Percentiles rank a stretch among this genome's conserved stretches.
These are phyloP conservation scores for Claviceps pazoutovae DNA, from an alignment of 2,329 filamentous ascomycete genomes.

Conservation along the genomic window DNA sequence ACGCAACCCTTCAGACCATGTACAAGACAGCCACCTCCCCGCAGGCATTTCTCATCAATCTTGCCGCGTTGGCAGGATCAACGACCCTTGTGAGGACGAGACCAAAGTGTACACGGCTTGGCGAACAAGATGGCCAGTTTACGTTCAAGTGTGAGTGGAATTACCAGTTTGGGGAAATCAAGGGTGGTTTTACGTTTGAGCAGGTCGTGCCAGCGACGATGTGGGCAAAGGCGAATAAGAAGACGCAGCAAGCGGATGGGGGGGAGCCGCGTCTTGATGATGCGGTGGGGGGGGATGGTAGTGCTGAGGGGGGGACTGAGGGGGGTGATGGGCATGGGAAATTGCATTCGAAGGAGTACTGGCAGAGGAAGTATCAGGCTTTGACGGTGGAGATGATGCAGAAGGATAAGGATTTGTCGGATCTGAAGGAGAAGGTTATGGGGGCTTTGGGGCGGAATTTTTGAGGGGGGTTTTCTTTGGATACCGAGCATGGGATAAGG, in stretches of 20 bases:
- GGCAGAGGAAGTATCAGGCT: constrained; percentile 40
- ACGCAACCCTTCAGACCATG: constrained; percentile 38
- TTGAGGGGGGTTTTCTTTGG: not conserved
- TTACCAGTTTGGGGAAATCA: constrained; percentile 38
- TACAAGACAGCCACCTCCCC: constrained; percentile 34
- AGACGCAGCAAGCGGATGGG: not conserved
- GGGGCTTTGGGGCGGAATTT: constrained; percentile 17
- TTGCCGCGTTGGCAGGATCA: constrained; percentile 42
- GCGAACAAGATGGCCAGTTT: constrained; percentile 26
- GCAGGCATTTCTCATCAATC: constrained; percentile 44
- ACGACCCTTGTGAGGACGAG: constrained; percentile 32
- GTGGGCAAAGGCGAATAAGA: constrained; percentile 23
- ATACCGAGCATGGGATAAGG: not conserved
- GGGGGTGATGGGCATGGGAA: constrained; percentile 3
- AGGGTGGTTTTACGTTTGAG: constrained; percentile 38
- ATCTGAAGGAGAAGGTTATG: constrained; percentile 30
- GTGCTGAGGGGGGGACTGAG: constrained; percentile 9
- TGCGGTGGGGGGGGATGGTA: constrained; percentile 7
- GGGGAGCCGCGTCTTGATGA: not conserved
- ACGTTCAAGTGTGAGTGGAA: constrained; percentile 41
- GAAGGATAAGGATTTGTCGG: constrained; percentile 37
- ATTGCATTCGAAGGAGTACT: constrained; percentile 23
- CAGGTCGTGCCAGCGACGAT: constrained; percentile 30
- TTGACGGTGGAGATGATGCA: constrained; percentile 46
- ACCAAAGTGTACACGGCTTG: constrained; percentile 27